Percentiles rank a stretch among this genome's conserved stretches.
Evolutionary conservation across 495 filamentous ascomycete species (phyloP).

Genomic region (Aspergillus cristatus): DNA sequence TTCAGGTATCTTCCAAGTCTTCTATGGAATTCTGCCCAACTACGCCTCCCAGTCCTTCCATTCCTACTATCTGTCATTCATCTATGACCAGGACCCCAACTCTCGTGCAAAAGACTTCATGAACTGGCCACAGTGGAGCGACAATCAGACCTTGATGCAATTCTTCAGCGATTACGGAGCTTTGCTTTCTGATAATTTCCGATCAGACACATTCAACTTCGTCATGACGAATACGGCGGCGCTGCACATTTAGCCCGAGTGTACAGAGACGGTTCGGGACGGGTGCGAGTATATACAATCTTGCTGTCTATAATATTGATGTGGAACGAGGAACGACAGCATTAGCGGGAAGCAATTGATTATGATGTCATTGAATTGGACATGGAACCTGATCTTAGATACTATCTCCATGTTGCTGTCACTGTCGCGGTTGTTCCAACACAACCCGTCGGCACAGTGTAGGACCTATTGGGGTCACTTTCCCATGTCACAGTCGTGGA

Average conservation of each 20-base stretch:
- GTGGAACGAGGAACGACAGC: no score
- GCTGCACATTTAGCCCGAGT: no score
- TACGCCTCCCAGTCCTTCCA: slow-evolving; percentile 43
- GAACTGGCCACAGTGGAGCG: slow-evolving; percentile 48
- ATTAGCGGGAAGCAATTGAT: no score
- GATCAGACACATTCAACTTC: no score
- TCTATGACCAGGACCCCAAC: slow-evolving; percentile 52
- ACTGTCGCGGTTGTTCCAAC: slow-evolving; percentile 2
- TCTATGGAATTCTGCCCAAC: slow-evolving; percentile 46
- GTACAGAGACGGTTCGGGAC: no score
- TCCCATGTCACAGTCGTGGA: slow-evolving; percentile 47
- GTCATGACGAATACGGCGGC: no score
- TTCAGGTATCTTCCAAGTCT: slow-evolving; percentile 49
- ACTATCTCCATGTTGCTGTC: slow-evolving; percentile 11
- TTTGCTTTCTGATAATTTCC: no score
- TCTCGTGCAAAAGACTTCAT: slow-evolving; percentile 13
- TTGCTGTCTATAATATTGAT: no score
- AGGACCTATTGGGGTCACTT: slow-evolving; percentile 48
- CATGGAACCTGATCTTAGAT: no score
- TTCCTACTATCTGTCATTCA: slow-evolving; percentile 49
- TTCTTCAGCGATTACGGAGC: no score
- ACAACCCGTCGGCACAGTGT: slow-evolving; percentile 40
- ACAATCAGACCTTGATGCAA: slow-evolving; percentile 33
- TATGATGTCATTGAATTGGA: no score
- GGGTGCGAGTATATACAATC: no score